Evolutionary conservation across 768 basidiomycete species (phyloP).

Genomic region (Rhodotorula paludigena): DNA sequence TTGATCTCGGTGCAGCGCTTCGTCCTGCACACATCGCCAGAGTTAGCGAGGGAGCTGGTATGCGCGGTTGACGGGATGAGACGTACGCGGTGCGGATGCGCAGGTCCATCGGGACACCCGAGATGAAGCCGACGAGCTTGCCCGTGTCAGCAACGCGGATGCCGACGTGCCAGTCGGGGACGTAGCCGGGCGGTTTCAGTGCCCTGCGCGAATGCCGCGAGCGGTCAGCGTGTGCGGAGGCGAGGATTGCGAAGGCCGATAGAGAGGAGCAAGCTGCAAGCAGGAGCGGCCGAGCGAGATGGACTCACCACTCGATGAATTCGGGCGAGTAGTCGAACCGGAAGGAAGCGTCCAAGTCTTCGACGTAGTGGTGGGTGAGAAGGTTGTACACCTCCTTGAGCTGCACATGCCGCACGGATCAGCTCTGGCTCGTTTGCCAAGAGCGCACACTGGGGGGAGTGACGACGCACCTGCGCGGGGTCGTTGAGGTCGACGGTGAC

Average conservation of each 20-base stretch:
- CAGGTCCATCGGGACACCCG: conserved; percentile 78
- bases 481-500: conserved; percentile 71
- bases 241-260: background rate
- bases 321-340: conserved; percentile 93
- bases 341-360: conserved; percentile 93
- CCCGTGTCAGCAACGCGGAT: conserved; percentile 68
- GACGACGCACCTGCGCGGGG: conserved; percentile 55
- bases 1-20: conserved; percentile 85
- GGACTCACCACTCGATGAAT: conserved; percentile 74
- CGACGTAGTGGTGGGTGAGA: conserved; percentile 88
- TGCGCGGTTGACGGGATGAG: background rate
- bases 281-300: too few relatives aligned
- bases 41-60: background rate
- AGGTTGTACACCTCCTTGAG: conserved; percentile 87
- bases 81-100: conserved; percentile 78
- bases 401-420: conserved; percentile 42
- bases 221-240: background rate
- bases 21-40: conserved; percentile 53
- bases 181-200: conserved; percentile 84
- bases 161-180: conserved; percentile 91
- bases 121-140: conserved; percentile 94
- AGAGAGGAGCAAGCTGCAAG: background rate
- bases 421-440: background rate
- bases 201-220: conserved; percentile 59
- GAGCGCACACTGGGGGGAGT: too few relatives aligned